These are phyloP conservation scores for Saccharomyces hybrid DNA, from an alignment of 1,139 yeast genomes.

Conservation along the genomic window DNA sequence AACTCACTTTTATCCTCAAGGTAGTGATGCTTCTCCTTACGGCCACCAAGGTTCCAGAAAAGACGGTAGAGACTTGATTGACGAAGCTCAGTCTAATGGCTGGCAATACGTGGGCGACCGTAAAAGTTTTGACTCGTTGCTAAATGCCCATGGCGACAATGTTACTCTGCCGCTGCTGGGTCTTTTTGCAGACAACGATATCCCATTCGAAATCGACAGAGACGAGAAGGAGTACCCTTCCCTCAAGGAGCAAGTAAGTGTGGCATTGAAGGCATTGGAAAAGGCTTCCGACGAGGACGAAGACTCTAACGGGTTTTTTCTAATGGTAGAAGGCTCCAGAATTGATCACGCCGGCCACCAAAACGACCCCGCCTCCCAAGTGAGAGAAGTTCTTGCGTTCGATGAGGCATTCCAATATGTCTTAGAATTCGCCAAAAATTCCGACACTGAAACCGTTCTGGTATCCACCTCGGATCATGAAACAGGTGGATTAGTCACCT, in stretches of 20 bases:
- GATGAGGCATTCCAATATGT: conserved; percentile 70
- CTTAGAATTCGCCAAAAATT: conserved; percentile 50
- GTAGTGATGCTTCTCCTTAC: conserved; percentile 28
- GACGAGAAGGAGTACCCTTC: conserved; percentile 53
- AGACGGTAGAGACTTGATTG: conserved; percentile 56
- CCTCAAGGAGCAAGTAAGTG: conserved; percentile 60
- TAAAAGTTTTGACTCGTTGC: conserved; percentile 45
- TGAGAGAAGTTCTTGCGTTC: conserved; percentile 65
- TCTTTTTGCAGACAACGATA: conserved; percentile 59
- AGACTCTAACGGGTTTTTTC: conserved; percentile 71
- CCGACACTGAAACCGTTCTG: conserved; percentile 64
- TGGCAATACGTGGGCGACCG: conserved; percentile 63
- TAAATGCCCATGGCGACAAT: conserved; percentile 42
- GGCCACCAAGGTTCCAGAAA: conserved; percentile 55
- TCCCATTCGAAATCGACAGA: conserved; percentile 77
- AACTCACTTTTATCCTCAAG: conserved; percentile 54
- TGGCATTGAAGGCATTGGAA: conserved; percentile 59
- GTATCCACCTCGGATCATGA: conserved; percentile 84
- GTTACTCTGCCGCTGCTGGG: conserved; percentile 66
- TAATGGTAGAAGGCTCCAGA: conserved; percentile 78
- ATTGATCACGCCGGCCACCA: conserved; percentile 90
- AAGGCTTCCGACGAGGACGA: conserved; percentile 42
- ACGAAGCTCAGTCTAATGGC: conserved; percentile 48
- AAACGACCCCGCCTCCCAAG: conserved; percentile 86
- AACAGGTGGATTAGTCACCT: conserved; percentile 77